Percentiles rank a stretch among this genome's conserved stretches.
phyloP scores from a whole-genome alignment of 2,329 filamentous ascomycete genomes.

The Xylaria hypoxylon region DNA sequence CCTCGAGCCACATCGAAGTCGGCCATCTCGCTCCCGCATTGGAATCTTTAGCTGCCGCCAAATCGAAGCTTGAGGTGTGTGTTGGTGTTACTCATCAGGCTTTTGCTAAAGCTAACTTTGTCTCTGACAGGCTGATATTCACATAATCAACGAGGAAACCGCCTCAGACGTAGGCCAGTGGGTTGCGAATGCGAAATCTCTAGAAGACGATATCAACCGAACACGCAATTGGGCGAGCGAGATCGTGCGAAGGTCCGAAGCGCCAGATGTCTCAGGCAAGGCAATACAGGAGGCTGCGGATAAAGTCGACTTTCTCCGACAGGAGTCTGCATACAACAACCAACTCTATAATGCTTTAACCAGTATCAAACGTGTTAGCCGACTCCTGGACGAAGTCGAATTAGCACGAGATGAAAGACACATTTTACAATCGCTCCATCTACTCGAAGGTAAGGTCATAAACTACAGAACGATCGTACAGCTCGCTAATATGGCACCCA shows the following conservation, averaged over 20 bases:
- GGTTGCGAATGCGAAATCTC: conserved; percentile 84
- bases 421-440: conserved; percentile 66
- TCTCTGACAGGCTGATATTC: conserved; percentile 72
- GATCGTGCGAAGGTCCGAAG: conserved; percentile 82
- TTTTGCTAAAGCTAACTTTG: conserved; percentile 22
- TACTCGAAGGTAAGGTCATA: conserved; percentile 64
- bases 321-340: conserved; percentile 69
- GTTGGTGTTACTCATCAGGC: conserved; percentile 2
- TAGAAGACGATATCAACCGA: conserved; percentile 86
- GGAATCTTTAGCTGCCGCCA: conserved; percentile 56
- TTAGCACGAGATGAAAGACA: conserved; percentile 64
- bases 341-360: conserved; percentile 65
- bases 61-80: conserved; percentile 60
- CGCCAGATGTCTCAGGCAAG: conserved; percentile 65
- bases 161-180: conserved; percentile 85
- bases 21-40: conserved; percentile 57
- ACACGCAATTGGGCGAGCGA: conserved; percentile 83
- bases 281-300: conserved; percentile 64
- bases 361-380: conserved; percentile 67
- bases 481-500: conserved; percentile 50
- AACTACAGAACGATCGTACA: not conserved
- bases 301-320: conserved; percentile 66
- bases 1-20: conserved; percentile 52
- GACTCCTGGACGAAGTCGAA: conserved; percentile 72
- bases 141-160: conserved; percentile 78